Evolutionary conservation across 768 basidiomycete genomes (phyloP), one percentile per base, ranked within the genome.

Genomic region (Tricholoma terreum): DNA sequence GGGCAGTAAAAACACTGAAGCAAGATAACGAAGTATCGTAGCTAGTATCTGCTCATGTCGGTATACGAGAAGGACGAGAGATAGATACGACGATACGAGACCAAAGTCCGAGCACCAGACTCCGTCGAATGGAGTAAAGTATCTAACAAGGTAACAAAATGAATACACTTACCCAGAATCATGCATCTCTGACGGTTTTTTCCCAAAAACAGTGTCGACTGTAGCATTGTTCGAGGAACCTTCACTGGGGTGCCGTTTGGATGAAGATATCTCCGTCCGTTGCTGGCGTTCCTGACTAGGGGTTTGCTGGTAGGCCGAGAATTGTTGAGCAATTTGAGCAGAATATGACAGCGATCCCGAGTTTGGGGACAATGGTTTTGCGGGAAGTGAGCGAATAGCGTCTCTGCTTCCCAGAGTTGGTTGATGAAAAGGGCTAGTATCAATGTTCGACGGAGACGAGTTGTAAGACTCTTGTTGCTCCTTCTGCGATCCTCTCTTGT

Each of bases 101-200:
- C 57, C 58, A 59, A 54, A 60, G 50, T 58, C 50, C 55, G 52
- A 57, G 6, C 55, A 46, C 34, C 46, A 45, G 40, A 42, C 10
- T 42, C 11, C 43, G 11, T 31, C n/a, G 27, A n/a, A 6, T 49
- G 30, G 22, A 45, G 43, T 22, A 15, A 45, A 12, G 46, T 49
- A 49, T 17, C 46, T 48, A n/a, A 15, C 27, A 6, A 48, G 24
- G 27, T 19, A 45, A 55, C 27, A 59, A 36, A 31, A 55, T 58
- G 49, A 66, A 64, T 58, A 40, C 61, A 63, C 89, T 87, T 80
- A 91, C 89, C 89, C 89, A 78, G 85, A 84, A 68, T 91, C 89
- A 58, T 87, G 85, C 86, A 87, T 87, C 69, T 90, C 88, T 17
- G 83, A 83, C 8, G 84, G 84, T 61, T 85, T 81, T 65, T 86